Conservation (phyloP, 2,329 filamentous ascomycete species). For the Trichophyton mentagrophytes region DNA sequence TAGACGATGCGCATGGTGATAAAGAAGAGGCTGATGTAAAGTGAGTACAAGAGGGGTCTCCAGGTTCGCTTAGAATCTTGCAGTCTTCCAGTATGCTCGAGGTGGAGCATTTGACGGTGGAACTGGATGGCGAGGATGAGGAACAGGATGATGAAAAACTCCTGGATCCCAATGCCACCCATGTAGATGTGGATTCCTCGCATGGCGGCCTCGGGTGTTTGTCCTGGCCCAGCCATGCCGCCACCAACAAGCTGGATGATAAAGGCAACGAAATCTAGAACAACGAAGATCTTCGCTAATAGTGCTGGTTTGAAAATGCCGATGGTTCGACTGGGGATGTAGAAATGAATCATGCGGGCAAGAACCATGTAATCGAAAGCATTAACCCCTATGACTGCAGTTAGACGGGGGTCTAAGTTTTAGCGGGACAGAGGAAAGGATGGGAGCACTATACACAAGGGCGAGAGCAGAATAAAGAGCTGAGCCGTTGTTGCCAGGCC, state of each 20-base stretch:
- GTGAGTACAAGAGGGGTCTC: constrained; percentile 33
- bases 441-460: constrained; percentile 36
- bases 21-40: constrained; percentile 41
- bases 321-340: constrained; percentile 27
- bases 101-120: constrained; percentile 31
- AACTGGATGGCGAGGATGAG: constrained; percentile 38
- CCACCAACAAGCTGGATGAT: constrained; percentile 10
- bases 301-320: constrained; percentile 26
- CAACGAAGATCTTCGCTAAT: constrained; percentile 30
- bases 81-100: constrained; percentile 32
- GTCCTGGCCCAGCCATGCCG: constrained; percentile 16
- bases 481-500: constrained; percentile 31
- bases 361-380: constrained; percentile 38
- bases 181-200: constrained; percentile 22
- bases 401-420: not conserved
- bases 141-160: constrained; percentile 42
- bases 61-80: constrained; percentile 18
- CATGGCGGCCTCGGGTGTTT: constrained; percentile 8
- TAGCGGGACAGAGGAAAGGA: constrained; percentile 14
- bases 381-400: constrained; percentile 23
- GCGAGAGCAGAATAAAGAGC: constrained; percentile 16
- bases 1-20: constrained; percentile 45
- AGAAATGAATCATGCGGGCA: constrained; percentile 36
- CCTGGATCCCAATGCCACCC: constrained; percentile 36
- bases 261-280: constrained; percentile 28